Percentiles rank a stretch among this genome's conserved stretches.
Evolutionary conservation across 2,329 filamentous ascomycete genomes (phyloP).

Genomic region (Clonostachys rosea): DNA sequence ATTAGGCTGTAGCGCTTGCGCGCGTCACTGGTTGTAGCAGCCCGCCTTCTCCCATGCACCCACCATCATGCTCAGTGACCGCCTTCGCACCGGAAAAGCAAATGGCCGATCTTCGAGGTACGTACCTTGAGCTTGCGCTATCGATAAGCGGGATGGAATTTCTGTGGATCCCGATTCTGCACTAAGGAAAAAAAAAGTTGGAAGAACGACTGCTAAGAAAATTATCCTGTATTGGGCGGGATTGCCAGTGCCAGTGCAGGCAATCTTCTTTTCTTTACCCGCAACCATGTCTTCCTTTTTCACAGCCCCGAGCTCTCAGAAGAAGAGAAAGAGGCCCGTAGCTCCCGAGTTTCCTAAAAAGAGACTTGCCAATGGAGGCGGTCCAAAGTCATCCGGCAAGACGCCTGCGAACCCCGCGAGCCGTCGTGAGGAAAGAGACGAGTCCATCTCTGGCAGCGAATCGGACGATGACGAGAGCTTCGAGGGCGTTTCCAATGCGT

Average conservation of each 20-base stretch:
- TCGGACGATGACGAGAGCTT: constrained; percentile 62
- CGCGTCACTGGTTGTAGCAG: constrained; percentile 17
- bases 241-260: not conserved
- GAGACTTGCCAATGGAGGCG: constrained; percentile 39
- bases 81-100: constrained; percentile 2
- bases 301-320: constrained; percentile 78
- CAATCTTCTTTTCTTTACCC: not conserved
- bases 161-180: too few species aligned
- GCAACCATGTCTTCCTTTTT: constrained; percentile 89
- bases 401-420: constrained; percentile 34
- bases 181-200: not conserved
- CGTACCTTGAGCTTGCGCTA: not conserved
- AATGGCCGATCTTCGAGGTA: not conserved
- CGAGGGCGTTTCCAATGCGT: constrained; percentile 32
- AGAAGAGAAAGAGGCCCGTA: constrained; percentile 77
- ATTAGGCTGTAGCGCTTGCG: constrained; percentile 28
- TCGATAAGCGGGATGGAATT: not conserved
- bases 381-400: constrained; percentile 28
- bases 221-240: too few species aligned
- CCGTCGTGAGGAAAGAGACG: constrained; percentile 50
- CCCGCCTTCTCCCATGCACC: not conserved
- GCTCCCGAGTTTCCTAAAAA: constrained; percentile 55
- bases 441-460: constrained; percentile 85
- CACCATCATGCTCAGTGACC: constrained; percentile 9
- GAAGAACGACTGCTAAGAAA: constrained; percentile 2